A percentile compares a stretch with the other conserved stretches of the same genome.
These are phyloP conservation scores for Sclerotinia spermophila DNA, from an alignment of 2,329 filamentous ascomycete genomes.

Conservation along the genomic window DNA sequence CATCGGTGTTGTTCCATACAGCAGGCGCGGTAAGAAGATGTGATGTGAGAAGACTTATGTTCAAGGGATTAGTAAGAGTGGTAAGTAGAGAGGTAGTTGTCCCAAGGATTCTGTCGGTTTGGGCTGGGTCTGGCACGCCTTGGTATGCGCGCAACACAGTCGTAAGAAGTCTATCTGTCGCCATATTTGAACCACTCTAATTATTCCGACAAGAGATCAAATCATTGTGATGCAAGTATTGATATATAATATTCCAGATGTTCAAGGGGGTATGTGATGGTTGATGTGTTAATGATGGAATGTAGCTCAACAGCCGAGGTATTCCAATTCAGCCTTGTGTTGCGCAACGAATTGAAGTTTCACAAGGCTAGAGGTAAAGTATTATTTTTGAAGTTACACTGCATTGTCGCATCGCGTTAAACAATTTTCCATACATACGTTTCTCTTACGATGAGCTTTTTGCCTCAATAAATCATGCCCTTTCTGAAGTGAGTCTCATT, in stretches of 20 bases:
- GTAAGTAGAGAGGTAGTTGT: slow-evolving; percentile 54
- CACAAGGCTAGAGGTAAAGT: not conserved
- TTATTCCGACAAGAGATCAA: not conserved
- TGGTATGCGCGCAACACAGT: slow-evolving; percentile 37
- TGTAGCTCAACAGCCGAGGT: slow-evolving; percentile 2
- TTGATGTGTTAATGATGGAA: slow-evolving; percentile 2
- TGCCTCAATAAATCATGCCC: slow-evolving; percentile 19
- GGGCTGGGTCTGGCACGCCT: slow-evolving; percentile 27
- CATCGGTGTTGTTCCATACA: slow-evolving; percentile 52
- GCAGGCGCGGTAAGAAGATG: slow-evolving; percentile 56
- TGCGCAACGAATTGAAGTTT: not conserved
- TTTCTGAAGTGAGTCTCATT: slow-evolving; percentile 24
- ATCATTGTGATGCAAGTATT: not conserved
- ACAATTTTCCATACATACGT: not conserved
- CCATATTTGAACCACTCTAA: slow-evolving; percentile 23
- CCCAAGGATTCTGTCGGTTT: slow-evolving; percentile 40
- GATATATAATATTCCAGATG: not conserved
- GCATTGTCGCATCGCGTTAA: not conserved
- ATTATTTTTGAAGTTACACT: not conserved
- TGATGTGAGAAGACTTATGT: slow-evolving; percentile 54
- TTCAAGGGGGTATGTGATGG: not conserved
- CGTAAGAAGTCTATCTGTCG: slow-evolving; percentile 36
- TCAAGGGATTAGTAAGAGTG: slow-evolving; percentile 56
- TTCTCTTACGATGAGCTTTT: not conserved
- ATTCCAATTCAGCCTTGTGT: slow-evolving; percentile 2